These are phyloP conservation scores for Rhododendron ferrugineum DNA, from an alignment of 148 eudicot species.

Conservation along the genomic window DNA sequence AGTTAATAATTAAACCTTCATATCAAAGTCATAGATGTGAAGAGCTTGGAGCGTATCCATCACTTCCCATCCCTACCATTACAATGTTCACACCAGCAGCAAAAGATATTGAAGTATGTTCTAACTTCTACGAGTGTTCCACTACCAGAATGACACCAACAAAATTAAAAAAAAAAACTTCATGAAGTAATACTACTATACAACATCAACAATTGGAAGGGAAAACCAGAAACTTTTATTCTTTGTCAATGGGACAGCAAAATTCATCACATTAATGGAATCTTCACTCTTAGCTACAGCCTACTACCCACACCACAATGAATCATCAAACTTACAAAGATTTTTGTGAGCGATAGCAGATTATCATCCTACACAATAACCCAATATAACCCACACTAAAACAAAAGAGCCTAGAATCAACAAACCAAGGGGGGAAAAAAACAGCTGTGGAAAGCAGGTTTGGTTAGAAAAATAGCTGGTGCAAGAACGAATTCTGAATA, in stretches of 20 bases:
- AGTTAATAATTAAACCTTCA: background rate
- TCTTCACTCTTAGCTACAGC: slow-evolving; percentile 11
- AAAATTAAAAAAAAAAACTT: background rate
- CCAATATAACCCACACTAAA: slow-evolving; percentile 26
- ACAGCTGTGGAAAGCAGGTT: slow-evolving; percentile 38
- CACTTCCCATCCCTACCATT: background rate
- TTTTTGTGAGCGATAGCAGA: slow-evolving; percentile 20
- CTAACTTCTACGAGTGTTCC: background rate
- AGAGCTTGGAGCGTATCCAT: background rate
- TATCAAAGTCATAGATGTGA: background rate
- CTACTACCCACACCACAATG: slow-evolving; percentile 21
- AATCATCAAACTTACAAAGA: slow-evolving; percentile 10
- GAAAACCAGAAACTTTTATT: slow-evolving; percentile 12
- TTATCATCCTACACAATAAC: slow-evolving; percentile 32
- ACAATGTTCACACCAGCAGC: background rate
- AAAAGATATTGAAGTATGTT: background rate
- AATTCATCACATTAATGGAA: slow-evolving; percentile 14
- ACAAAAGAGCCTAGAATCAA: slow-evolving; percentile 14
- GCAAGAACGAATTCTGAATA: slow-evolving; percentile 35
- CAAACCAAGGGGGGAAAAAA: slow-evolving; percentile 11
- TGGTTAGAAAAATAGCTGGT: slow-evolving; percentile 39
- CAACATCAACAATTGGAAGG: background rate
- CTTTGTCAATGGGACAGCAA: slow-evolving; percentile 19
- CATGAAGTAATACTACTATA: background rate
- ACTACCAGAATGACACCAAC: background rate